A percentile compares a stretch with the other conserved stretches of the same genome.
phyloP scores from a whole-genome alignment of 352 stramenopile genomes.

The Phytophthora sojae region DNA sequence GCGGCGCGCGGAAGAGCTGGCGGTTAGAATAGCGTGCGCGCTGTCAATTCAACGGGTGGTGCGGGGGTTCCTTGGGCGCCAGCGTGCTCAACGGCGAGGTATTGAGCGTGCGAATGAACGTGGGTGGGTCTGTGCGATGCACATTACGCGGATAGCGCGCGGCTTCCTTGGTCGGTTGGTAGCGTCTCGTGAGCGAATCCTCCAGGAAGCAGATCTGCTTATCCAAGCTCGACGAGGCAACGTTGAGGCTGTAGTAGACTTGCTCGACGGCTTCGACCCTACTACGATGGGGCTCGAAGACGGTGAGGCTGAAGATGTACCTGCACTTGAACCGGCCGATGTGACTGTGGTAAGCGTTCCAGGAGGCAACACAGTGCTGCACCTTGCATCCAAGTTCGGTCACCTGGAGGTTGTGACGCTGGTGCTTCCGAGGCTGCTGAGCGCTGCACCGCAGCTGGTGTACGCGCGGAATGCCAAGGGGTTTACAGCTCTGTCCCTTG shows the following conservation, averaged over 20 bases:
- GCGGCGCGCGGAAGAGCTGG: constrained; percentile 44
- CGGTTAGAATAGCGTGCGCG: constrained; percentile 52
- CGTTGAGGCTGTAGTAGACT: constrained; percentile 60
- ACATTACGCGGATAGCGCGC: constrained; percentile 61
- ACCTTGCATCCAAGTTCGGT: constrained; percentile 58
- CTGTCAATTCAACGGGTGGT: constrained; percentile 62
- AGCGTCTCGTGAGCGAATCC: constrained; percentile 27
- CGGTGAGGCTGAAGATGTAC: constrained; percentile 9
- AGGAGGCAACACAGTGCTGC: constrained; percentile 55
- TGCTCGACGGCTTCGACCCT: constrained; percentile 63
- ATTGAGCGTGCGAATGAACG: constrained; percentile 38
- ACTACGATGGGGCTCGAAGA: constrained; percentile 22
- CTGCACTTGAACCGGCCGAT: constrained; percentile 35
- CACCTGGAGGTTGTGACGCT: constrained; percentile 62
- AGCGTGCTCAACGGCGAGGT: constrained; percentile 35
- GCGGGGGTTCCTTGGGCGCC: constrained; percentile 56
- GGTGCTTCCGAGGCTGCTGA: constrained; percentile 51
- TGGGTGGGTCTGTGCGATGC: constrained; percentile 42
- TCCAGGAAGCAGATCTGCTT: constrained; percentile 60
- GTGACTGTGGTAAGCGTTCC: constrained; percentile 37
- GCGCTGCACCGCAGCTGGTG: constrained; percentile 35
- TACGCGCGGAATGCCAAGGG: constrained; percentile 49
- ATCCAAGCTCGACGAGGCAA: constrained; percentile 63
- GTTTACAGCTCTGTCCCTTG: constrained; percentile 58
- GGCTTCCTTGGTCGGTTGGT: constrained; percentile 56